Evolutionary conservation across 345 rosid species (phyloP), one percentile per base, ranked within the genome.

Genomic region (Carallia pectinifolia): DNA sequence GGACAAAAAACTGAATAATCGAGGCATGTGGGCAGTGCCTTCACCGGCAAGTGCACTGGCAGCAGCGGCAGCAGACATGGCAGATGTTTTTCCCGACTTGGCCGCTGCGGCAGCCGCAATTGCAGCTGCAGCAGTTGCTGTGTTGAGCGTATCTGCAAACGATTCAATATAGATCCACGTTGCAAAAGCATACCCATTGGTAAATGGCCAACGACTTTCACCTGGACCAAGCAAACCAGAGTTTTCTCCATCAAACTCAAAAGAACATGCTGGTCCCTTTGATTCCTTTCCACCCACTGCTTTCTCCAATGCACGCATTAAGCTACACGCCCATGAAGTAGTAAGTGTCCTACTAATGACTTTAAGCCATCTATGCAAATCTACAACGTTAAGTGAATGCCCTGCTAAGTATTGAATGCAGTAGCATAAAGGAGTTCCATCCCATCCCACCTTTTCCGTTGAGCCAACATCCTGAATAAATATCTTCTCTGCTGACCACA

Each of bases 141-240:
- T 84, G 77, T 95, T 95, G 83, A 95, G 77, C n/a, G 99, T 92
- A 78, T 92, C 99, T 54, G 99, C 97, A 86, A 95, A 95, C 63
- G 99, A 95, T 87, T 95, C 99, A 69, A 95, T 88, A 72, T 90
- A 95, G 67, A 95, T 92, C 99, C 99, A 95, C 16, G 99, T 90
- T 33, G 94, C 94, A 83, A 95, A 95, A 30, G 92, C 92, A 69
- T 90, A 95, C 47, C 99, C 99, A 86, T 84, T 95, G 64, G 82
- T 77, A 84, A 95, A 95, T 34, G 99, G 99, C 99, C 99, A 95
- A 62, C 97, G 93, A 67, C 96, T 90, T 81, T 95, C 99, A 61
- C 97, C 99, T 16, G 99, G 96, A 79, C 99, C 98, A 85, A 95
- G 98, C 86, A 95, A 86, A 76, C 99, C 99, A 73, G 99, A 95